Evolutionary conservation across 129 eudicot species (phyloP).

Genomic region (Calendula officinalis): DNA sequence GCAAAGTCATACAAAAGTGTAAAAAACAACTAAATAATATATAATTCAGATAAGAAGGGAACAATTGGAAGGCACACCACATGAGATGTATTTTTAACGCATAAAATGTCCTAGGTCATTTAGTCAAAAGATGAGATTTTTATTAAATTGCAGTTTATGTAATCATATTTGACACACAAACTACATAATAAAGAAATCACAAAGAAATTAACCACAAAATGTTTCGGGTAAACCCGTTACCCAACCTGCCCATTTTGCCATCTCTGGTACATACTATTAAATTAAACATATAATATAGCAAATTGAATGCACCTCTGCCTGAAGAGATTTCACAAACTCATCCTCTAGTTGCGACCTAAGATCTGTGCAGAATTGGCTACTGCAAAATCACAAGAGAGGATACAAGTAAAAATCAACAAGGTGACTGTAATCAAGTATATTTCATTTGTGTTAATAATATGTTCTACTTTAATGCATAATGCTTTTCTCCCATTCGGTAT

Average conservation of each 20-base stretch:
- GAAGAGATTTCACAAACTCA: constrained; percentile 75
- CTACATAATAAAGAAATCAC: neutral
- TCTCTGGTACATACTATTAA: neutral
- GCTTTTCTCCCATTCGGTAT: neutral
- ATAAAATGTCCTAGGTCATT: too few species aligned
- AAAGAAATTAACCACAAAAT: neutral
- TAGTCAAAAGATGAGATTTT: too few species aligned
- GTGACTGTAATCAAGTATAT: neutral
- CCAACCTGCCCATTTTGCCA: neutral
- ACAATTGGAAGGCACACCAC: neutral
- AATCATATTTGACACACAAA: neutral
- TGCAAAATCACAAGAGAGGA: constrained; percentile 42
- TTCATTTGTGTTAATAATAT: neutral
- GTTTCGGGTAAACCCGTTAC: neutral
- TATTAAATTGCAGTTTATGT: neutral
- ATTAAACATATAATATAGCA: constrained; percentile 6
- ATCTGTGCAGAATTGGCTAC: constrained; percentile 75
- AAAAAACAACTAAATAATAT: neutral
- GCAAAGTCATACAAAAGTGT: neutral
- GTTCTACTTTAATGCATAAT: neutral
- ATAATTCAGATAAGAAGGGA: neutral
- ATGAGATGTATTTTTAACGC: neutral
- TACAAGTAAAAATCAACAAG: constrained; percentile 10
- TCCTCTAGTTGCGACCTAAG: constrained; percentile 73
- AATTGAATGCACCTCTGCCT: constrained; percentile 54